Evolutionary conservation across 306 rosid species (phyloP), one percentile per base, ranked within the genome.

Genomic region (Lablab purpureus): DNA sequence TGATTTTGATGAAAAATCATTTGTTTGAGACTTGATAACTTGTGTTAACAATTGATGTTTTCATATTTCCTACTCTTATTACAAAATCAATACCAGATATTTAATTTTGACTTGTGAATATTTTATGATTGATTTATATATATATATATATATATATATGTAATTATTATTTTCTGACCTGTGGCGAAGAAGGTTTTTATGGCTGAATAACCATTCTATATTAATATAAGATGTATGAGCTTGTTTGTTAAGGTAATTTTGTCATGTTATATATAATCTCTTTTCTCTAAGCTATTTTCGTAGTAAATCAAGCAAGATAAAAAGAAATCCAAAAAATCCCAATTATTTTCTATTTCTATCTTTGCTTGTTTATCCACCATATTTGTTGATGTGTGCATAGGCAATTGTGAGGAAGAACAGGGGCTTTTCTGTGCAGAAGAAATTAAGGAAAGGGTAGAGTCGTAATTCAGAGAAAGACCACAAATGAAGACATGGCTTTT

Each of bases 361-460:
- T 4, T 10, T 10, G 11, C 59, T 21, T 21, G 21, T 54, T 19
- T 22, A 21, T 52, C 2, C 5, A 19, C 0, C 0, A 13, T 8
- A 9, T 21, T 21, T 54, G 0, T 0, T 3, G 3, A 9, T 19
- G 60, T 10, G 15, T 10, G 19, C 15, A 9, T 2, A 21, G 5
- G 58, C 23, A 51, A 51, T 51, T 51, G 60, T 54, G 14, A 45
- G 40, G 67, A 0, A 12, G 3, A 23, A 3, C 3, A 6, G 2
- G 58, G 58, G 56, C 37, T 4, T 78, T 78, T 78, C 6, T 7
- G 2, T 27, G 34, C 19, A 8, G 27, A 34, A 1, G 2, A 47
- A 37, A 36, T 14, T 58, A 28, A 58, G 15, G 6, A 0, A 67
- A 85, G 81, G 72, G 4, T 62, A 77, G 22, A 67, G 45, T 46